These are phyloP conservation scores for Fusarium virguliforme DNA, from an alignment of 2,329 filamentous ascomycete genomes.

Conservation along the genomic window DNA sequence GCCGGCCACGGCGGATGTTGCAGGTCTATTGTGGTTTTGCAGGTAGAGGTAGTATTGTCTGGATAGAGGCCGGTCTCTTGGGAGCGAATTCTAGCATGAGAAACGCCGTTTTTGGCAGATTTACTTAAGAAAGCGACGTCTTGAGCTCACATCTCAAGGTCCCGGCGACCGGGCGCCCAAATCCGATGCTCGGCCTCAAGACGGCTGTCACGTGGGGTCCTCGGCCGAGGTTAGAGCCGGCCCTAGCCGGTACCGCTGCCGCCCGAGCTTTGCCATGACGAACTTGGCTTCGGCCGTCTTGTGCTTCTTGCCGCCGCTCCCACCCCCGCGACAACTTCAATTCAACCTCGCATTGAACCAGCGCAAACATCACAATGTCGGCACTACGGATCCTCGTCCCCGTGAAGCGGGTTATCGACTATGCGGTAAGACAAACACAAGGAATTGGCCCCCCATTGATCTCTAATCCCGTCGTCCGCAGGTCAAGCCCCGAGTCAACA, in stretches of 20 bases:
- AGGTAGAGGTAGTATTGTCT: background rate
- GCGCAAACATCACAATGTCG: slow-evolving; percentile 65
- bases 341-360: slow-evolving; percentile 46
- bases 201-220: slow-evolving; percentile 56
- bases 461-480: slow-evolving; percentile 52
- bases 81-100: background rate
- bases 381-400: slow-evolving; percentile 83
- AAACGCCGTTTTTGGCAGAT: slow-evolving; percentile 8
- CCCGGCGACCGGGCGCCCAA: slow-evolving; percentile 12
- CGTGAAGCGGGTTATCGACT: slow-evolving; percentile 89
- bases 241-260: slow-evolving; percentile 59
- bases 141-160: background rate
- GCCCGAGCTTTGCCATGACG: slow-evolving; percentile 52
- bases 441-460: slow-evolving; percentile 18
- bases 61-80: background rate
- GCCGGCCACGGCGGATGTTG: background rate
- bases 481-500: slow-evolving; percentile 81
- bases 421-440: slow-evolving; percentile 72
- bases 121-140: background rate
- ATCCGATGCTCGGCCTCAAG: slow-evolving; percentile 23
- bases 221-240: slow-evolving; percentile 62
- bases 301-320: slow-evolving; percentile 36
- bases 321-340: slow-evolving; percentile 36
- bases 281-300: slow-evolving; percentile 36
- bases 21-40: background rate